Percentiles rank a stretch among this genome's conserved stretches.
phyloP scores from a whole-genome alignment of 2,329 filamentous ascomycete genomes.

The Mariannaea elegans region DNA sequence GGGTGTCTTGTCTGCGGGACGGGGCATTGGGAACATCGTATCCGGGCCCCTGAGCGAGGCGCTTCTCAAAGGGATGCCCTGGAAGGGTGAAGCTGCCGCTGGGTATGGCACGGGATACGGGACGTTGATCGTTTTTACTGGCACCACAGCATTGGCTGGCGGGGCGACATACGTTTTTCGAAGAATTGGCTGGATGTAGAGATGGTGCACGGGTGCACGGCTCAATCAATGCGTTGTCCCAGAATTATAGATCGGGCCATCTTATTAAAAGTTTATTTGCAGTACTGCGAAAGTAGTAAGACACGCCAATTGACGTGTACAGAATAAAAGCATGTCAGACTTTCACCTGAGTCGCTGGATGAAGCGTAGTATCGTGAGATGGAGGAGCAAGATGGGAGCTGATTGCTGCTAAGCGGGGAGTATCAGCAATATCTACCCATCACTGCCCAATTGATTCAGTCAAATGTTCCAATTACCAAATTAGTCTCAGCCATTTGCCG shows the following conservation, averaged over 20 bases:
- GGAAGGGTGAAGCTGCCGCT: constrained; percentile 45
- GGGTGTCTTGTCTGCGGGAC: constrained; percentile 64
- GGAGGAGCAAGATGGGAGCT: too few species aligned
- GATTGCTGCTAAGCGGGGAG: too few species aligned
- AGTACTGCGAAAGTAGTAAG: too few species aligned
- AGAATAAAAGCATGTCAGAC: background rate
- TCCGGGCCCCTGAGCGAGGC: constrained; percentile 65
- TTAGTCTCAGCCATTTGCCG: background rate
- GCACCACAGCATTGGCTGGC: constrained; percentile 42
- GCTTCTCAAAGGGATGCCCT: constrained; percentile 57
- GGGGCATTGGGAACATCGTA: constrained; percentile 68
- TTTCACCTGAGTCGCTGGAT: too few species aligned
- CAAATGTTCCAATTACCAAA: background rate
- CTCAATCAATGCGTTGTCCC: background rate
- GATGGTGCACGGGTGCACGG: background rate
- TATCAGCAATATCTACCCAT: too few species aligned
- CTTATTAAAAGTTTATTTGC: background rate
- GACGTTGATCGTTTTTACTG: constrained; percentile 46
- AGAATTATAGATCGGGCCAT: background rate
- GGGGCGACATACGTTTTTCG: constrained; percentile 43
- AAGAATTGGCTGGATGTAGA: constrained; percentile 44
- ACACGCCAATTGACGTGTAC: background rate
- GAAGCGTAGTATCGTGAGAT: too few species aligned
- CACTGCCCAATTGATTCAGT: background rate
- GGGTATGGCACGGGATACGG: constrained; percentile 48